phyloP scores from a whole-genome alignment of 2,329 filamentous ascomycete genomes.

The Fusarium lyarnte region DNA sequence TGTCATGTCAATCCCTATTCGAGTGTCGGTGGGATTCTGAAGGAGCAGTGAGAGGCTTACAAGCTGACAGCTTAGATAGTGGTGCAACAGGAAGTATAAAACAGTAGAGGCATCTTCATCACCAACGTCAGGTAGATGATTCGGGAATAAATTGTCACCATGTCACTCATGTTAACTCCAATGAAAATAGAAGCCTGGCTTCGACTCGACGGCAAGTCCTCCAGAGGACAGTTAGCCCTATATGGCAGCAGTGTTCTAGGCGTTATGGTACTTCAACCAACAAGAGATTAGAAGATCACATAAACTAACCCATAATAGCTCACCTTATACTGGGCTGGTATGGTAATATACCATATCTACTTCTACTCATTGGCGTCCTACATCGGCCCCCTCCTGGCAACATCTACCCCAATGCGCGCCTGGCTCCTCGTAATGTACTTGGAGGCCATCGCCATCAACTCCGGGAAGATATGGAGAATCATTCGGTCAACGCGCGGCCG shows the following conservation, averaged over 20 bases:
- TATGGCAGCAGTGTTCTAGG: not conserved
- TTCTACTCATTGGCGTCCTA: not conserved
- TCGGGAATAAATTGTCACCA: fast-evolving
- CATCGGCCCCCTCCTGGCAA: not conserved
- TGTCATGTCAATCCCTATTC: fast-evolving
- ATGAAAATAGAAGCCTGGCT: not conserved
- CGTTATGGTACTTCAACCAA: not conserved
- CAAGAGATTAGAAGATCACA: not conserved
- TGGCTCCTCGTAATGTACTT: not conserved
- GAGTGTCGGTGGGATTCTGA: fast-evolving
- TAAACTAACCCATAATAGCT: not conserved
- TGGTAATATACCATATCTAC: not conserved
- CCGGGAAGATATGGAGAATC: not conserved
- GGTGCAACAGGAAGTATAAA: not conserved
- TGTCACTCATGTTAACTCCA: not conserved
- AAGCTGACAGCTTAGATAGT: not conserved
- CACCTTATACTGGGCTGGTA: not conserved
- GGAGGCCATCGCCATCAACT: not conserved
- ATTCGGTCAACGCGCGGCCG: not conserved
- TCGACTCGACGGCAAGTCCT: not conserved
- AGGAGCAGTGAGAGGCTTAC: not conserved
- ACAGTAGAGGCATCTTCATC: not conserved
- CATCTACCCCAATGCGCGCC: not conserved
- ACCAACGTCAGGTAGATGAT: too few species aligned
- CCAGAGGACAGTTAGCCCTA: not conserved